Evolutionary conservation across 1,284 basidiomycete species (phyloP), one percentile per base, ranked within the genome.

Genomic region (Sphagnurus paluster): DNA sequence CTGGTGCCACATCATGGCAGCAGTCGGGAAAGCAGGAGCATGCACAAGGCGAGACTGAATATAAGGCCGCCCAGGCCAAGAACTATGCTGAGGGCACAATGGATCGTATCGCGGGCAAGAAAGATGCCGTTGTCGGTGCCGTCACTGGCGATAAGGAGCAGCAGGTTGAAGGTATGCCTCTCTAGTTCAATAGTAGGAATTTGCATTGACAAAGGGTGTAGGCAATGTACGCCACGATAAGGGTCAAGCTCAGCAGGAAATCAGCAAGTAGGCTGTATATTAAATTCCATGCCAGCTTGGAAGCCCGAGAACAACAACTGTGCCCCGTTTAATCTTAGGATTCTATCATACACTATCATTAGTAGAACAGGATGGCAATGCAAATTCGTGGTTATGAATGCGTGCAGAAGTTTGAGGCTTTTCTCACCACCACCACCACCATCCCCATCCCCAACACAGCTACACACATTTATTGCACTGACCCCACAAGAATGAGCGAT

Each of bases 71-170:
- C 0, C 72, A 77, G 48, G 68, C 71, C 9, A 63, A 79, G 56
- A 75, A 71, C 6, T 79, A 69, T 46, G 75, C 66, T 17, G 75
- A 86, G 55, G 84, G 84, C 38, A 65, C 69, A 9, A 42, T 68
- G 8, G 82, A 85, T 59, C 75, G 76, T 49, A 35, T 78, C 16
- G 64, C 67, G 39, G 84, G 84, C 44, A 84, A 82, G 70, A 76
- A 79, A 53, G 83, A 87, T 53, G 65, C 79, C 21, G 66, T 87
- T 20, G 71, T 82, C 23, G 84, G 81, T 28, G 79, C 84, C 2
- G 52, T 85, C 29, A 75, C 52, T 19, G 56, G 58, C 7, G 56
- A 60, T 37, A 32, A 20, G 34, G 11, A 34, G 5, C 50, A 49
- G n/a, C 45, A 59, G 29, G 32, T 37, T 3, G 26, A 49, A 11